phyloP scores from a whole-genome alignment of 2,329 filamentous ascomycete species.

The Trichoderma sp. region DNA sequence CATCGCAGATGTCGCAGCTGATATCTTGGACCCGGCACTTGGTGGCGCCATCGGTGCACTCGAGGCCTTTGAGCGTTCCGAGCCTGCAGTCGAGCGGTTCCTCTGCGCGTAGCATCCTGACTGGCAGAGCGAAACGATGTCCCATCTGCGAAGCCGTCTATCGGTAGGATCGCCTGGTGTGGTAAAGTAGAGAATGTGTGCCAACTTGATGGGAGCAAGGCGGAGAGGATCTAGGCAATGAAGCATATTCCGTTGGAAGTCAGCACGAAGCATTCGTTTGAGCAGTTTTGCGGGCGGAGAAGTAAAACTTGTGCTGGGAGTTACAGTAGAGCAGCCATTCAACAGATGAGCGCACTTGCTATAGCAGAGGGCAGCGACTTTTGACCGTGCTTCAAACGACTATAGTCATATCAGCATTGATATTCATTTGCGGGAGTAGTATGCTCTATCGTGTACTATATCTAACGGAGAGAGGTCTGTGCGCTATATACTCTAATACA shows the following conservation, averaged over 20 bases:
- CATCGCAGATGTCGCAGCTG: conserved; percentile 50
- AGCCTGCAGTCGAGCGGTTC: conserved; percentile 46
- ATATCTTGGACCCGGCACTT: conserved; percentile 58
- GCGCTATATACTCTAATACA: conserved; percentile 20
- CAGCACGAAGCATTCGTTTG: conserved; percentile 23
- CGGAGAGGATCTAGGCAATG: conserved; percentile 54
- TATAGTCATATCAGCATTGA: not conserved
- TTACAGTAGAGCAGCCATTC: no score
- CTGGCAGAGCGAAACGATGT: conserved; percentile 57
- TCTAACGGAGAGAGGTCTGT: conserved; percentile 8
- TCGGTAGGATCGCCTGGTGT: conserved; percentile 27
- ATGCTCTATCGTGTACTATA: conserved; percentile 1
- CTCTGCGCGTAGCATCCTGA: no score
- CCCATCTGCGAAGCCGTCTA: conserved; percentile 36
- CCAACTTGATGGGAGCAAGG: conserved; percentile 45
- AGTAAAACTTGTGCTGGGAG: not conserved
- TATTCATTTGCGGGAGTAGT: not conserved
- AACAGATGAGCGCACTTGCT: not conserved
- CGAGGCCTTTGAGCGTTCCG: conserved; percentile 54
- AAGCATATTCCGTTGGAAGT: conserved; percentile 54
- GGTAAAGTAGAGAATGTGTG: conserved; percentile 39
- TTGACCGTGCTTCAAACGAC: not conserved
- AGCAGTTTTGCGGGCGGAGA: conserved; percentile 1
- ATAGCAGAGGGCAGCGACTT: not conserved
- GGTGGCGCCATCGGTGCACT: conserved; percentile 56